phyloP scores from a whole-genome alignment of 805 yeast genomes.

The Wickerhamomyces queroliae region DNA sequence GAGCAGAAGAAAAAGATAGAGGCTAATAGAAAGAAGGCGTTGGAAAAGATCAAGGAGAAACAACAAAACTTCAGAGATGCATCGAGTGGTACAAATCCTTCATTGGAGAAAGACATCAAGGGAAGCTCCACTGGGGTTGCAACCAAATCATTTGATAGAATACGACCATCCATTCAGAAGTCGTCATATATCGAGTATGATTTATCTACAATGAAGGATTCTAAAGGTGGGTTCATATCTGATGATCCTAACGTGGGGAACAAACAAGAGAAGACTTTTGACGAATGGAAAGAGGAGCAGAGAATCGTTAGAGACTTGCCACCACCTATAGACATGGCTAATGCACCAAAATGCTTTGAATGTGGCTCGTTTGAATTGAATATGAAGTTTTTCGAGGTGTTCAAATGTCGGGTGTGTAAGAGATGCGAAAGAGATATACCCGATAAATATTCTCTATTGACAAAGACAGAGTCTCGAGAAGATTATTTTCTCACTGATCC shows the following conservation, averaged over 20 bases:
- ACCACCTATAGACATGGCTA: slow-evolving; percentile 66
- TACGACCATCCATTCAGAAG: slow-evolving; percentile 45
- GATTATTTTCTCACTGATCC: slow-evolving; percentile 94
- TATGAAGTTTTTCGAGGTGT: slow-evolving; percentile 60
- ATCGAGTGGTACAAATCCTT: slow-evolving; percentile 17
- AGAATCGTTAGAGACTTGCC: slow-evolving; percentile 46
- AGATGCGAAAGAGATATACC: slow-evolving; percentile 68
- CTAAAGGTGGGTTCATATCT: slow-evolving; percentile 75
- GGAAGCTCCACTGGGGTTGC: slow-evolving; percentile 1
- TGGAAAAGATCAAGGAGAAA: slow-evolving; percentile 33
- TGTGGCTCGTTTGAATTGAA: slow-evolving; percentile 82
- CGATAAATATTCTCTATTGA: slow-evolving; percentile 83
- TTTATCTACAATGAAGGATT: slow-evolving; percentile 84
- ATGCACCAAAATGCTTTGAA: slow-evolving; percentile 79
- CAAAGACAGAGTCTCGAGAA: slow-evolving; percentile 92
- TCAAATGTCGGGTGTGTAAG: slow-evolving; percentile 72
- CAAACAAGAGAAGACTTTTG: slow-evolving; percentile 29
- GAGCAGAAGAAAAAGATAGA: slow-evolving; percentile 47
- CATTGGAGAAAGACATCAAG: slow-evolving; percentile 5
- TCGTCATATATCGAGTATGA: slow-evolving; percentile 80
- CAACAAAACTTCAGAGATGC: slow-evolving; percentile 35
- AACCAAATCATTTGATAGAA: slow-evolving; percentile 22
- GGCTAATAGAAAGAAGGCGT: slow-evolving; percentile 47
- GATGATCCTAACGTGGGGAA: slow-evolving; percentile 6
- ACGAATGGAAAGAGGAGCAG: slow-evolving; percentile 45